Evolutionary conservation across 2,329 filamentous ascomycete genomes (phyloP).

Genomic region (Penicillium sp.): DNA sequence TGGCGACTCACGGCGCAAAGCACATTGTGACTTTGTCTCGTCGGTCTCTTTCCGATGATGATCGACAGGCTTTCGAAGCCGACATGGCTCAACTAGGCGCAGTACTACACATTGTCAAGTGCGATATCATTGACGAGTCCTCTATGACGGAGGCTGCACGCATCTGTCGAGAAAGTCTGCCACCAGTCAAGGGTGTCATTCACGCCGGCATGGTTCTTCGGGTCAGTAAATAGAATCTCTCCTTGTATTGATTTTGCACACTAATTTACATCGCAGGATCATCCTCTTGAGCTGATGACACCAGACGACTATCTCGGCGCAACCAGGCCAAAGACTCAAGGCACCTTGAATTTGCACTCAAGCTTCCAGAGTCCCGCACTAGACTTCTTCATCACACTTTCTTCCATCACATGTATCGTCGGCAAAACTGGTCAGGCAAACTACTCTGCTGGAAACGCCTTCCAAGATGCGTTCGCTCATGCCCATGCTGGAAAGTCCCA

Average conservation of each 20-base stretch:
- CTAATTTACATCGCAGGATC: background rate
- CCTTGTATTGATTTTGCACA: background rate
- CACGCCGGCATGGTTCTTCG: constrained; percentile 6
- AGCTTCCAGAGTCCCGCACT: background rate
- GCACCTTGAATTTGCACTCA: constrained; percentile 6
- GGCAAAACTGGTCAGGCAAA: constrained; percentile 7
- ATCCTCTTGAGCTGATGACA: constrained; percentile 5
- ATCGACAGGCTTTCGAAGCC: constrained; percentile 1
- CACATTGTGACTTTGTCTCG: constrained; percentile 5
- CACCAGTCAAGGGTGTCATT: constrained; percentile 2
- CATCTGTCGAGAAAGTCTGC: constrained; percentile 5
- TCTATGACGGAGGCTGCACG: background rate
- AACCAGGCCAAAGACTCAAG: constrained; percentile 4
- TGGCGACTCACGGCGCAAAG: background rate
- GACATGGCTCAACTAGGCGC: background rate
- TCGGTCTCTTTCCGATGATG: background rate
- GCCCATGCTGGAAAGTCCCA: constrained; percentile 2
- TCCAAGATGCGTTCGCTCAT: constrained; percentile 4
- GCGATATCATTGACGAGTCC: constrained; percentile 1
- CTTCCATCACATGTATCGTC: constrained; percentile 5
- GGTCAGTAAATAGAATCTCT: background rate
- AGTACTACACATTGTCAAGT: constrained; percentile 4
- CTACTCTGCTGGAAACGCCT: constrained; percentile 6
- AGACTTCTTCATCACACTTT: constrained; percentile 6
- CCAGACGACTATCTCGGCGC: constrained; percentile 2